phyloP scores from a whole-genome alignment of 2,329 filamentous ascomycete genomes.

The Purpureocillium takamizusanense region DNA sequence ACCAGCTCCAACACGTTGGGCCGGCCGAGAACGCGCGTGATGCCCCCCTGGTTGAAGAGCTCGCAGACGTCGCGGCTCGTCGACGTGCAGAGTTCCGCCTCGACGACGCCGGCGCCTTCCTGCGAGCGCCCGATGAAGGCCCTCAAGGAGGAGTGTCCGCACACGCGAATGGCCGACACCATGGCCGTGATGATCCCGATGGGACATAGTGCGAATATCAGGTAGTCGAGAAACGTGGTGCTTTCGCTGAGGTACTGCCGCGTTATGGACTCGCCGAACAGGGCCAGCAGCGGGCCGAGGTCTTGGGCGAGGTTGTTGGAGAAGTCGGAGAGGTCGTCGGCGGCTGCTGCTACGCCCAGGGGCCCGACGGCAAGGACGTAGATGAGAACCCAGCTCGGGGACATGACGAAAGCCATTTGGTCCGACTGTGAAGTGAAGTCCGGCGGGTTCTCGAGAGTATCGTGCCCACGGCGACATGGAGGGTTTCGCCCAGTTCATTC shows the following conservation, averaged over 20 bases:
- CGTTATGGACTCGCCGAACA: constrained; percentile 27
- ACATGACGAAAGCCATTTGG: too few relatives aligned
- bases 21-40: constrained; percentile 21
- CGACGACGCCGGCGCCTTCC: constrained; percentile 21
- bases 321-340: constrained; percentile 14
- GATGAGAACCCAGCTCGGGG: too few relatives aligned
- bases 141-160: constrained; percentile 17
- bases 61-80: constrained; percentile 30
- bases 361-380: too few relatives aligned
- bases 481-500: too few relatives aligned
- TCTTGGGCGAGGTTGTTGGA: constrained; percentile 25
- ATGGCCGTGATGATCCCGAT: constrained; percentile 30
- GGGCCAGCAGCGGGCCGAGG: constrained; percentile 20
- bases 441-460: too few relatives aligned
- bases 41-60: constrained; percentile 21
- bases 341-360: not conserved
- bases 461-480: too few relatives aligned
- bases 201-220: constrained; percentile 24
- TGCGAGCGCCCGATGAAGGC: constrained; percentile 29
- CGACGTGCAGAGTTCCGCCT: constrained; percentile 30
- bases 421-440: too few relatives aligned
- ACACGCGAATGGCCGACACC: constrained; percentile 21
- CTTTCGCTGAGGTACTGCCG: constrained; percentile 28
- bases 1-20: constrained; percentile 23
- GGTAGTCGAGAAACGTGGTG: constrained; percentile 16